These are phyloP conservation scores for Hypoxylon sp. DNA, from an alignment of 2,329 filamentous ascomycete genomes.

Conservation along the genomic window DNA sequence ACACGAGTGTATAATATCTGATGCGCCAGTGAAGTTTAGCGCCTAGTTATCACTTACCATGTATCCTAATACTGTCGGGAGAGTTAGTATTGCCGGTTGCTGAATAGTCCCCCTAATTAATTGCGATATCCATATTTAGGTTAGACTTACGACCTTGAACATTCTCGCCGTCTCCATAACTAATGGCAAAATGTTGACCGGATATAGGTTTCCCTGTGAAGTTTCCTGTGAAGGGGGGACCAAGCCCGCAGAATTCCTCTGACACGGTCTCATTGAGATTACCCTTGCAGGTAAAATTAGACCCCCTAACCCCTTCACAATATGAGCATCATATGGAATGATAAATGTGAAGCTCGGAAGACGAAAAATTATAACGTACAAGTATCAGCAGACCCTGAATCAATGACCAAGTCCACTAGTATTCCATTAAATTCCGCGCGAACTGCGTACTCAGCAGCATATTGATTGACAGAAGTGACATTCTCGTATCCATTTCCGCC, in stretches of 20 bases:
- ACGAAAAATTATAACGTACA: conserved; percentile 51
- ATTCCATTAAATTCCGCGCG: conserved; percentile 50
- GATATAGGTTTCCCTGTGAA: conserved; percentile 60
- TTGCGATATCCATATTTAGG: background rate
- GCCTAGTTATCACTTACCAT: conserved; percentile 29
- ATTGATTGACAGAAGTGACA: conserved; percentile 53
- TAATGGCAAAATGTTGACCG: conserved; percentile 63
- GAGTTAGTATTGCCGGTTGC: conserved; percentile 2
- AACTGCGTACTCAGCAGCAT: conserved; percentile 55
- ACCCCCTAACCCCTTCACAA: conserved; percentile 56
- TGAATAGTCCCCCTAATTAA: background rate
- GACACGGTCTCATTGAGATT: conserved; percentile 51
- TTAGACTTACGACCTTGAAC: conserved; percentile 58
- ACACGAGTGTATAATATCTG: background rate
- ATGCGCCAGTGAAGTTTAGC: background rate
- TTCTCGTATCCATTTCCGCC: conserved; percentile 53
- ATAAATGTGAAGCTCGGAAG: background rate
- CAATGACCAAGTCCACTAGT: conserved; percentile 58
- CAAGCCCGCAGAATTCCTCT: conserved; percentile 60
- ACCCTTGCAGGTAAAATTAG: conserved; percentile 61
- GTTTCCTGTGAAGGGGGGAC: conserved; percentile 56
- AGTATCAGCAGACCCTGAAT: conserved; percentile 68
- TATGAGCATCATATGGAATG: conserved; percentile 7
- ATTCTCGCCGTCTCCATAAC: conserved; percentile 65
- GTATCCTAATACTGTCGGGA: conserved; percentile 29